Evolutionary conservation across 2,329 filamentous ascomycete genomes (phyloP), one percentile per base, ranked within the genome.

Genomic region (Claviceps quebecensis): DNA sequence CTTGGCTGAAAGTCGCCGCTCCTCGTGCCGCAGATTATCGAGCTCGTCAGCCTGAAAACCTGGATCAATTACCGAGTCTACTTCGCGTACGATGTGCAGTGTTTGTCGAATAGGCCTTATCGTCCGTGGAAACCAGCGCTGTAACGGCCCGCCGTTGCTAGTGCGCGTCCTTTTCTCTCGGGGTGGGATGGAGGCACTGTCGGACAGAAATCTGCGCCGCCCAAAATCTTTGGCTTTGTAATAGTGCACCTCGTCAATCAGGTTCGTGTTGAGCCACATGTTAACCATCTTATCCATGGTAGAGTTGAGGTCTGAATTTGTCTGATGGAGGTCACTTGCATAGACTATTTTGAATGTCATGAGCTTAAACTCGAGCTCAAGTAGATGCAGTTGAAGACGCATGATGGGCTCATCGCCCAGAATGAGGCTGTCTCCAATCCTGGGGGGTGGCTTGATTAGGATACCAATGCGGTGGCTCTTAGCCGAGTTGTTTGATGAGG

Each of bases 351-450:
- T 59, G 29, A 57, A 63, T 9, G 60, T 60, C 53, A 55, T 55
- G 36, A 63, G 57, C 56, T 63, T 63, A 56, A 57, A 62, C 45
- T 63, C 61, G n/a, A 63, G 56, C 52, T 63, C 60, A 43, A 63
- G 51, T 2, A 62, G 56, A 45, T 63, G 60, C 29, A 63, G 56
- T 41, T 56, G 54, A 48, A 63, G 58, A 5, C 58, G 56, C 53
- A 63, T 58, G 26, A 61, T 54, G 8, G 60, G 59, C 46, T 60
- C 59, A 17, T 62, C 57, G 9, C 50, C 50, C 5, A 56, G 7
- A 11, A 56, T 51, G 19, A 59, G 51, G 26, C 55, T 54, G 29
- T 60, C 60, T 22, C 54, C 57, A 23, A 61, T 51, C 13, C 56
- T 55, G 22, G 58, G 57, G 7, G 58, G 53, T n/a, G 58, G 50